Base-by-base conservation (phyloP, 179 eudicot species). In the Silene coronaria region DNA sequence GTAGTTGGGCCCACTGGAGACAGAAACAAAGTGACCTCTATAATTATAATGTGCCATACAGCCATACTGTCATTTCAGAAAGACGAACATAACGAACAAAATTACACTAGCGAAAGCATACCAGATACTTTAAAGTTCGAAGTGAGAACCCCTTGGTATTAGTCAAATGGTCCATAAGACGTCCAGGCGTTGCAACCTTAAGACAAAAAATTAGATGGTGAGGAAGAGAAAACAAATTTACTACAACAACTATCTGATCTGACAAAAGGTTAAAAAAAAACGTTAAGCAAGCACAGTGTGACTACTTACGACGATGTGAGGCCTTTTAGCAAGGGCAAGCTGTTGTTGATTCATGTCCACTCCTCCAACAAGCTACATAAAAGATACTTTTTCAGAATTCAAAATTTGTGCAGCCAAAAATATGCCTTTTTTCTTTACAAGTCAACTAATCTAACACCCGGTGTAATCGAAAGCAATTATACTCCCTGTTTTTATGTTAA, bases 151-250 rank as follows among this genome's bases (percentile, higher is more conserved):
- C 99, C 78, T 95, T 95, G 36, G 97, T 92, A 64, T 95, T 92
- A 17, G 99, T 76, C 72, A 95, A 85, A 87, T 95, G 99, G 86
- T 95, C 97, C 82, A 87, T 71, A 60, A 95, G 93, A 51, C 99
- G 97, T 51, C 99, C 99, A 79, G 99, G 99, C 7, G 99, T 95
- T 62, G 88, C 97, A 58, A 92, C 97, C 99, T 95, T 74, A 27
- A 59, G 26, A 24, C 19, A 61, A 68, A 63, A 77, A 1, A 76
- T 16, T n/a, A 65, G 74, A 23, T 53, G 32, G 55, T 57, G 27
- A 78, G 42, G 12, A 74, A 64, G 22, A 60, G 28, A 70, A 7
- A 42, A 46, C n/a, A 51, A 21, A 34, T 9, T 48, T 26, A 67
- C 55, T 38, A n/a, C 21, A 70, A 45, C 8, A 36, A 48, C 9